Evolutionary conservation across 345 rosid species (phyloP).

Genomic region (Rhodomyrtus tomentosa): DNA sequence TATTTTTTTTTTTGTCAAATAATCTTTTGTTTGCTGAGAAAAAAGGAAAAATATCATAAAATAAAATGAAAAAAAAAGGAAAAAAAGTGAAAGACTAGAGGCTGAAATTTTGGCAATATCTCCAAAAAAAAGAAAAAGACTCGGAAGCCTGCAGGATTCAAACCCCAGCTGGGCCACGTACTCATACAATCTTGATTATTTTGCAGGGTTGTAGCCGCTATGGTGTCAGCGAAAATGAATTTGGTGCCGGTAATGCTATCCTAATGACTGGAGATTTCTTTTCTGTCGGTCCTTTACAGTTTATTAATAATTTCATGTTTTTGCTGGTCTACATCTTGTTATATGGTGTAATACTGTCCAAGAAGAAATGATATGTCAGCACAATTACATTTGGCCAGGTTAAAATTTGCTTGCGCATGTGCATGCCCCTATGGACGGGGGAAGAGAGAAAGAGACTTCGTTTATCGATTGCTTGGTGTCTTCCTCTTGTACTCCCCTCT

Average conservation of each 20-base stretch:
- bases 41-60: neutral
- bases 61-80: neutral
- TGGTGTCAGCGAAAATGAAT: conserved; percentile 35
- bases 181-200: neutral
- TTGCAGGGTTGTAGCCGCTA: conserved; percentile 82
- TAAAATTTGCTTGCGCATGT: neutral
- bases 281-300: neutral
- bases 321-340: neutral
- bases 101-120: neutral
- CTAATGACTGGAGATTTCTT: neutral
- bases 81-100: neutral
- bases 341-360: neutral
- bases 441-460: neutral
- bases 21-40: neutral
- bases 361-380: neutral
- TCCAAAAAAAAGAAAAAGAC: neutral
- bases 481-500: neutral
- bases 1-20: neutral
- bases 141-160: neutral
- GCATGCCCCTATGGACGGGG: neutral
- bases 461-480: neutral
- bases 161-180: neutral
- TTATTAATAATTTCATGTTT: neutral
- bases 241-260: conserved; percentile 49
- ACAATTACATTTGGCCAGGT: neutral